phyloP scores from a whole-genome alignment of 371 early-diverging fungal genomes.

The Smittium mucronatum region DNA sequence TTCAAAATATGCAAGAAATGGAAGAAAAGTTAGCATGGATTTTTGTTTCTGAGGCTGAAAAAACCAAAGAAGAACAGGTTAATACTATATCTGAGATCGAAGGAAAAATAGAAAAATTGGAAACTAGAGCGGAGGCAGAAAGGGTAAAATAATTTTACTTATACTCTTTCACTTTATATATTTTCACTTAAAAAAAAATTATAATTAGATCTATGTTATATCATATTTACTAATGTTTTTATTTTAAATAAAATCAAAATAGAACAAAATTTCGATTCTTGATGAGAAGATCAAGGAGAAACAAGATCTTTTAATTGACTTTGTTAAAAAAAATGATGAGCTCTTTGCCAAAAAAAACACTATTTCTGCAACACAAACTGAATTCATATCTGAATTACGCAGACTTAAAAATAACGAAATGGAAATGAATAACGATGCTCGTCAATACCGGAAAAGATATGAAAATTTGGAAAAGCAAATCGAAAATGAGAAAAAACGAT shows the following conservation, averaged over 20 bases:
- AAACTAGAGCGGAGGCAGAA: background rate
- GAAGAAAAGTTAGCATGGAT: constrained; percentile 16
- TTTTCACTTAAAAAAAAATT: too few species aligned
- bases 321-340: background rate
- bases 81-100: background rate
- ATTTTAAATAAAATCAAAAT: too few species aligned
- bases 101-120: constrained; percentile 12
- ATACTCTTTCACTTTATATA: too few species aligned
- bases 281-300: constrained; percentile 1
- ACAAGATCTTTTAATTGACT: background rate
- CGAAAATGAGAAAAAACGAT: constrained; percentile 21
- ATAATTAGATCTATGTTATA: too few species aligned
- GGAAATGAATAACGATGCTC: constrained; percentile 32
- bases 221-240: background rate
- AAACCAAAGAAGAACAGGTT: background rate
- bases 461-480: constrained; percentile 26
- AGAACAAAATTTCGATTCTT: background rate
- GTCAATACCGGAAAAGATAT: constrained; percentile 26
- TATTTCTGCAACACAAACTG: background rate
- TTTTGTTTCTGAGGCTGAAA: constrained; percentile 13
- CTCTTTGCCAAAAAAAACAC: background rate
- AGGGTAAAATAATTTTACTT: background rate
- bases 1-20: constrained; percentile 36
- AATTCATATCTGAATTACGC: constrained; percentile 17
- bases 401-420: constrained; percentile 28